Base-by-base conservation (phyloP, 2,329 filamentous ascomycete genomes). In the Davidsoniella australis region DNA sequence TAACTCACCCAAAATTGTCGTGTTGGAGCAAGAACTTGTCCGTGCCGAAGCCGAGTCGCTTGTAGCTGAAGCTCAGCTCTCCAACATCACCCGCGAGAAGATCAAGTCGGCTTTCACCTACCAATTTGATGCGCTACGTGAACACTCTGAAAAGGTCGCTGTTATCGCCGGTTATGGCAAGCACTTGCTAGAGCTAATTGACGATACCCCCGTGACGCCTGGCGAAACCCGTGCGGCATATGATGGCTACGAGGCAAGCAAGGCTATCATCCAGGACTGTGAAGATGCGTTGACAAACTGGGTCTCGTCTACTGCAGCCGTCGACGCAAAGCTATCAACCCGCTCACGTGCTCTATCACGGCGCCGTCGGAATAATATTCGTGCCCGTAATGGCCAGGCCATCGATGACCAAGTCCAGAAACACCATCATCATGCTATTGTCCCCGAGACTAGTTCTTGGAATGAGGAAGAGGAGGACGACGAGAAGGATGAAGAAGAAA, bases 1-100 rank as follows among this genome's bases (percentile, higher is more conserved):
- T 57, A 94, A 94, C 71, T 95, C 88, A 36, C 88, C 89, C 55
- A 91, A 87, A 69, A 95, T 98, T 58, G 87, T 95, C 51, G 88
- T 98, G 39, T 80, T 98, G 49, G 91, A 98, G 69, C 91, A 98
- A 67, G 91, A 98, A 67, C 84, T 98, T 52, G 91, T 98, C 58
- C 88, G 91, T 59, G 91, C 91, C 57, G 91, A 98, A 68, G 91
- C 91, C 59, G 91, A 98, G 66, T 96, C 91, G n/a, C 79, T 98
- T 12, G 91, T 98, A 50, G 91, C 91, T 55, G 91, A 98, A 67
- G 91, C 91, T 6, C 91, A 98, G 69, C 76, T 98, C 47, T 95
- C 89, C 63, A 98, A 98, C 74, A 98, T 98, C 62, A 98, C 93
- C 23, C 89, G 91, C 60, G 89, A 98, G 70, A 98, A 98, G 76